A percentile compares a stretch with the other conserved stretches of the same genome.
phyloP scores from a whole-genome alignment of 2,329 filamentous ascomycete species.

The Leptographium radiaticola region DNA sequence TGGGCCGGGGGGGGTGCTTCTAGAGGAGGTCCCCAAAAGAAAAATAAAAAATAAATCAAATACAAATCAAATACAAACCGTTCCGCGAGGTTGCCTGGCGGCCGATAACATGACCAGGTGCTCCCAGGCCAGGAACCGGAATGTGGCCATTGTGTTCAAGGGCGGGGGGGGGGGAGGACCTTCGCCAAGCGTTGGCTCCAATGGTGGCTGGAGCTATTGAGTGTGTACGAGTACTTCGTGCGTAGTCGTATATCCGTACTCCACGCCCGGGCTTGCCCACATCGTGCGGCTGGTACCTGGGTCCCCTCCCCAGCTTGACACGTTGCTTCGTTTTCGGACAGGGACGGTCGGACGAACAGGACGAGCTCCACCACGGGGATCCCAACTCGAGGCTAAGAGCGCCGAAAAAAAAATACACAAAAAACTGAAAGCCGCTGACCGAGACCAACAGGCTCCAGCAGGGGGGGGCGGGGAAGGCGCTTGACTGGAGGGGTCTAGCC shows the following conservation, averaged over 20 bases:
- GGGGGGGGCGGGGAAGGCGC: too few species aligned
- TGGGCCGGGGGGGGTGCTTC: too few species aligned
- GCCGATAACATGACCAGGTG: too few species aligned
- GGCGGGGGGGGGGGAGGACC: too few species aligned
- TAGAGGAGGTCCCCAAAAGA: too few species aligned
- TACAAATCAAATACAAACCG: too few species aligned
- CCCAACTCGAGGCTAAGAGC: neutral
- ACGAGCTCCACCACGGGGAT: neutral
- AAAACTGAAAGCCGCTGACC: neutral
- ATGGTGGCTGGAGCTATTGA: neutral
- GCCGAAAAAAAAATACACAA: neutral
- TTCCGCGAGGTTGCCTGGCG: too few species aligned
- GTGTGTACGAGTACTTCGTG: neutral
- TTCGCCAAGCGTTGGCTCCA: neutral
- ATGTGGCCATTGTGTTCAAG: too few species aligned
- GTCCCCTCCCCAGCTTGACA: neutral
- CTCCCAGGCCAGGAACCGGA: too few species aligned
- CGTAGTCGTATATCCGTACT: neutral
- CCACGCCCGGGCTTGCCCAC: neutral
- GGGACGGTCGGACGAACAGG: neutral
- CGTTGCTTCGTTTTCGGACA: neutral
- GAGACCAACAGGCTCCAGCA: neutral
- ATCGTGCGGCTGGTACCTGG: too few species aligned
- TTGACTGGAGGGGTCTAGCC: too few species aligned
- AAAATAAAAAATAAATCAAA: too few species aligned